Percentiles rank a stretch among this genome's conserved stretches.
These are phyloP conservation scores for Cyclotella atomus DNA, from an alignment of 108 stramenopile genomes.

Conservation along the genomic window DNA sequence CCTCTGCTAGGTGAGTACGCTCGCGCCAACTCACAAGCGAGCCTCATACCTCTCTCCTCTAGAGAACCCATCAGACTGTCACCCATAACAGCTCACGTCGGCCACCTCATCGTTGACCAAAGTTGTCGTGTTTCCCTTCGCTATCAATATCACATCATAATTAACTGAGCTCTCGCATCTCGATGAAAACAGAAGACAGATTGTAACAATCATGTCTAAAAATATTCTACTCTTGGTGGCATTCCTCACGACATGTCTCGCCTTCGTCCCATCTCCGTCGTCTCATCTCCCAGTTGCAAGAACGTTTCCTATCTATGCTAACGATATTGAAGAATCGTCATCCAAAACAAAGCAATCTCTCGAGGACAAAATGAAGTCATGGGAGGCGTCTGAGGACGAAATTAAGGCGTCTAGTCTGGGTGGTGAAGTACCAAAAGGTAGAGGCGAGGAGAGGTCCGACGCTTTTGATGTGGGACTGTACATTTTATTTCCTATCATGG, in stretches of 20 bases:
- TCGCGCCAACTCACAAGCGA: no score
- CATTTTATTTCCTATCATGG: constrained; percentile 75
- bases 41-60: no score
- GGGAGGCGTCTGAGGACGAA: constrained; percentile 86
- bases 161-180: no score
- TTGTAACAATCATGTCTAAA: neutral
- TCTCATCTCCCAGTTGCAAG: neutral
- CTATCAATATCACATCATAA: no score
- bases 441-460: constrained; percentile 45
- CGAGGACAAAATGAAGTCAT: constrained; percentile 81
- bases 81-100: no score
- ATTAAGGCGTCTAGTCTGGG: constrained; percentile 73
- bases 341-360: constrained; percentile 26
- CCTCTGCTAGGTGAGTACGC: no score
- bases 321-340: neutral
- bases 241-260: neutral
- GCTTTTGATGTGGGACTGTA: constrained; percentile 80
- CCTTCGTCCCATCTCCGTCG: neutral
- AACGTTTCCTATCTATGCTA: neutral
- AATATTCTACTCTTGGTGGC: neutral
- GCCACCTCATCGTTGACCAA: no score
- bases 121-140: no score
- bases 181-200: no score
- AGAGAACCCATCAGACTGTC: no score
- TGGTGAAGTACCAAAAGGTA: constrained; percentile 48